Conservation (phyloP, 306 rosid genomes). For the Dryas alaskensis region DNA sequence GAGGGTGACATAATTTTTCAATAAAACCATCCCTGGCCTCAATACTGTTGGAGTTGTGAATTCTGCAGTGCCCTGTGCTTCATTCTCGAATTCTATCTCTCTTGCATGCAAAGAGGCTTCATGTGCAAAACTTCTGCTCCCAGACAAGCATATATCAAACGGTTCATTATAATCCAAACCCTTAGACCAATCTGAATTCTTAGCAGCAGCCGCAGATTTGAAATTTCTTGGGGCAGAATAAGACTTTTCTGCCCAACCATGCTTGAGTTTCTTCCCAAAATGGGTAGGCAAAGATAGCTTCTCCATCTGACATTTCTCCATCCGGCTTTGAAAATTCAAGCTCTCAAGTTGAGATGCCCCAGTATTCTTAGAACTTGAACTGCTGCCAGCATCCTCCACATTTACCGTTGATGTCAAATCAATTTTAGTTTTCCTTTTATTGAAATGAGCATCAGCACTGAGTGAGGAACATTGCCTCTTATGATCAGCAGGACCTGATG, state of each 20-base stretch:
- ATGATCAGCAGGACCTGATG: not conserved
- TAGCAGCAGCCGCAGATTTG: not conserved
- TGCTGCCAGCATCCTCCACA: not conserved
- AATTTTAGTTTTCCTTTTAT: conserved; percentile 13
- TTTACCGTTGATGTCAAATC: conserved; percentile 9
- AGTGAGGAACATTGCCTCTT: not conserved
- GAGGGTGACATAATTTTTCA: conserved; percentile 41
- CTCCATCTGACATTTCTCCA: not conserved
- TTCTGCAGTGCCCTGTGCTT: conserved; percentile 1
- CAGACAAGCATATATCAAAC: conserved; percentile 43
- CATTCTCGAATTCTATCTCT: conserved; percentile 14
- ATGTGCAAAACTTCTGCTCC: conserved; percentile 7
- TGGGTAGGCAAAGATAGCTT: conserved; percentile 19
- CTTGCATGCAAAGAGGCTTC: conserved; percentile 6
- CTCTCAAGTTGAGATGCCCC: conserved; percentile 7
- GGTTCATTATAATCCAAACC: conserved; percentile 20
- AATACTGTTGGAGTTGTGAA: conserved; percentile 17
- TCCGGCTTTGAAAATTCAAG: not conserved
- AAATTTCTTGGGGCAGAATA: not conserved
- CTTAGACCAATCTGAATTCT: not conserved
- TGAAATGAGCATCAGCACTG: not conserved
- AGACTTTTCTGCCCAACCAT: not conserved
- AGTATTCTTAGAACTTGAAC: conserved; percentile 9
- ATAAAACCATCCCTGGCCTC: conserved; percentile 66
- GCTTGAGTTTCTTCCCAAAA: conserved; percentile 25